A percentile compares a stretch with the other conserved stretches of the same genome.
Conservation (phyloP, 75 land plant species). For the Cryptomeria japonica region DNA sequence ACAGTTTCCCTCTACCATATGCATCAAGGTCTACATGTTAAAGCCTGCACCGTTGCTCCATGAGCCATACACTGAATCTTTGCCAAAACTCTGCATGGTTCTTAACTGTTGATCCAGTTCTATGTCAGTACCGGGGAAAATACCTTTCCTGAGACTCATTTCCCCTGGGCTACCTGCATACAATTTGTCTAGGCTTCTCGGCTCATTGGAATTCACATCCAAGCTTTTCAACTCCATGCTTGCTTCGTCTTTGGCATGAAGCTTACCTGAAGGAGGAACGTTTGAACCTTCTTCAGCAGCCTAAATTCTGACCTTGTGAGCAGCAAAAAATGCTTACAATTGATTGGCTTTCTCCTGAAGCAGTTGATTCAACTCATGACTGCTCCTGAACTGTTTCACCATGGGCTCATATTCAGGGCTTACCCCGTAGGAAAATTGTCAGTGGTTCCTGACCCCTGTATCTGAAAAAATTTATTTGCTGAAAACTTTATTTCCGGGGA, state of each 20-base stretch:
- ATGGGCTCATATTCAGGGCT: neutral
- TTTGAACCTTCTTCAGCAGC: slow-evolving; percentile 4
- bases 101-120: neutral
- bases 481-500: neutral
- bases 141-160: neutral
- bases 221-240: neutral
- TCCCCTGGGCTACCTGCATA: neutral
- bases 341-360: slow-evolving; percentile 10
- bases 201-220: neutral
- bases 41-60: neutral
- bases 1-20: slow-evolving; percentile 47
- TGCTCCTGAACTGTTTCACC: neutral
- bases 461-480: neutral
- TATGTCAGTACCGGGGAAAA: neutral
- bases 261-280: neutral
- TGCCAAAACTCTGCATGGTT: slow-evolving; percentile 2
- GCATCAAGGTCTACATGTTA: slow-evolving; percentile 32
- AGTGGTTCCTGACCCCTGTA: neutral
- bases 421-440: neutral
- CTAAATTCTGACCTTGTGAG: neutral
- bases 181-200: neutral
- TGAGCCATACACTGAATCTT: neutral
- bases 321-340: neutral
- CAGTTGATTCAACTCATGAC: neutral
- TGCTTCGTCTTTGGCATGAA: neutral